Percentiles rank a stretch among this genome's conserved stretches.
Conservation (phyloP, 768 basidiomycete genomes). For the Hydnomerulius pinastri region DNA sequence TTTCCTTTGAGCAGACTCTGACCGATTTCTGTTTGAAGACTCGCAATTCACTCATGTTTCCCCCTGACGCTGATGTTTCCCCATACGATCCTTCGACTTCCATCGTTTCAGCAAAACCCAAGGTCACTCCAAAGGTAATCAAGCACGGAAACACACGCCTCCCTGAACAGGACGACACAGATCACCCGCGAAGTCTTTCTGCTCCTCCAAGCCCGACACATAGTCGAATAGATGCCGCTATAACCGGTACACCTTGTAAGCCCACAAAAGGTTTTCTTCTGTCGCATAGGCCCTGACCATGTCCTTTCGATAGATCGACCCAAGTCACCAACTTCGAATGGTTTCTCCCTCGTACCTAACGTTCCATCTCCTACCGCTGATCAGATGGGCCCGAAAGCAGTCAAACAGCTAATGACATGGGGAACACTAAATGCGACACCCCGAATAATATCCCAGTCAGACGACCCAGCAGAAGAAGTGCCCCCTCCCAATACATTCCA, state of each 20-base stretch:
- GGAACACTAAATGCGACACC: slow-evolving; percentile 93
- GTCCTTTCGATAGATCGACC: slow-evolving; percentile 55
- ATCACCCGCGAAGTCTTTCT: slow-evolving; percentile 43
- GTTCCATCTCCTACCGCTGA: slow-evolving; percentile 87
- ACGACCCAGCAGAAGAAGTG: slow-evolving; percentile 49
- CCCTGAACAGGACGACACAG: slow-evolving; percentile 62
- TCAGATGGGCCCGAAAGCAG: slow-evolving; percentile 74
- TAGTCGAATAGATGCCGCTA: slow-evolving; percentile 90
- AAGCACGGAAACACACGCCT: slow-evolving; percentile 83
- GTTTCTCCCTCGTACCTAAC: slow-evolving; percentile 78
- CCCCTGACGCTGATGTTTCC: slow-evolving; percentile 86
- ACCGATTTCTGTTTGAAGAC: slow-evolving; percentile 47
- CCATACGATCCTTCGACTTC: slow-evolving; percentile 60
- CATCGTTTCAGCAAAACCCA: slow-evolving; percentile 28
- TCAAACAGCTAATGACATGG: slow-evolving; percentile 98
- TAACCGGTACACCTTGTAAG: slow-evolving; percentile 88
- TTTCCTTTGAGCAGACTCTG: slow-evolving; percentile 3
- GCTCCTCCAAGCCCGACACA: slow-evolving; percentile 87
- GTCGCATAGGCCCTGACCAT: slow-evolving; percentile 10
- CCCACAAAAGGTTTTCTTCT: slow-evolving; percentile 13
- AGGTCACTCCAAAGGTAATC: slow-evolving; percentile 61
- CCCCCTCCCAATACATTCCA: slow-evolving; percentile 65
- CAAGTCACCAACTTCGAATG: slow-evolving; percentile 51
- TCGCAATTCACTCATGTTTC: slow-evolving; percentile 93
- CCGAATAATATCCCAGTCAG: slow-evolving; percentile 70